These are phyloP conservation scores for Oleoguttula mirabilis DNA, from an alignment of 495 filamentous ascomycete species.

Conservation along the genomic window DNA sequence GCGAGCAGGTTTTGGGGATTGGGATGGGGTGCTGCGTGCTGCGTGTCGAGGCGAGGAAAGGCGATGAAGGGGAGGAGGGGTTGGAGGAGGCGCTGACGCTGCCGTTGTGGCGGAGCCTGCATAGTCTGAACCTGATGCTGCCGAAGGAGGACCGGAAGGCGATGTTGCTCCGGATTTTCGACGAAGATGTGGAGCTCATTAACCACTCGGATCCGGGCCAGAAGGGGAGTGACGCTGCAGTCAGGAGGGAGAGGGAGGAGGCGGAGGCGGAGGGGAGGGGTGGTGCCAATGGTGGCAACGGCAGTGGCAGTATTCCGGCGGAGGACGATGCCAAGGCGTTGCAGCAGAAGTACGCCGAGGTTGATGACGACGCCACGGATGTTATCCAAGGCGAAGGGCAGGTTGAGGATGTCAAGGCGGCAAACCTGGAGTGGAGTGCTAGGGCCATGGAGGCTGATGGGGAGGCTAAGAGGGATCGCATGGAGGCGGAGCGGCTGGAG, in stretches of 20 bases:
- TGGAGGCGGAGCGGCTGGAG: slow-evolving; percentile 7
- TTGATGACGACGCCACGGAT: not conserved
- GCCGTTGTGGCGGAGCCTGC: slow-evolving; percentile 80
- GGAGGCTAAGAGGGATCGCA: slow-evolving; percentile 2
- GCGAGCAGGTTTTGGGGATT: slow-evolving; percentile 64
- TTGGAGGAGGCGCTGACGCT: slow-evolving; percentile 75
- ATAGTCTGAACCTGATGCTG: slow-evolving; percentile 86
- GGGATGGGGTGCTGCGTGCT: slow-evolving; percentile 88
- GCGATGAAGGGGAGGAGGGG: slow-evolving; percentile 45
- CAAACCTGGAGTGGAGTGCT: not conserved
- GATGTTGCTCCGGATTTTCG: slow-evolving; percentile 82
- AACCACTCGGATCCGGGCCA: slow-evolving; percentile 10
- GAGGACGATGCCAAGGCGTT: slow-evolving; percentile 5
- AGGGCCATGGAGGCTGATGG: slow-evolving; percentile 5
- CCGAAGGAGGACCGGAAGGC: slow-evolving; percentile 89
- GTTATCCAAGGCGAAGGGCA: not conserved
- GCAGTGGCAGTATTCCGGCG: not conserved
- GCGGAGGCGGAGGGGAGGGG: no score
- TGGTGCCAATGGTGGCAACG: not conserved
- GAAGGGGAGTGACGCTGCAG: not conserved
- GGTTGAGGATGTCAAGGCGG: not conserved
- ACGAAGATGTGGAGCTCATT: slow-evolving; percentile 44
- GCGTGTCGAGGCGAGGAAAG: slow-evolving; percentile 52
- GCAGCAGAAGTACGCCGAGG: not conserved
- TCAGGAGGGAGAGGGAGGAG: not conserved